Evolutionary conservation across 352 stramenopile species (phyloP).

Genomic region (Globisporangium orthogonon): DNA sequence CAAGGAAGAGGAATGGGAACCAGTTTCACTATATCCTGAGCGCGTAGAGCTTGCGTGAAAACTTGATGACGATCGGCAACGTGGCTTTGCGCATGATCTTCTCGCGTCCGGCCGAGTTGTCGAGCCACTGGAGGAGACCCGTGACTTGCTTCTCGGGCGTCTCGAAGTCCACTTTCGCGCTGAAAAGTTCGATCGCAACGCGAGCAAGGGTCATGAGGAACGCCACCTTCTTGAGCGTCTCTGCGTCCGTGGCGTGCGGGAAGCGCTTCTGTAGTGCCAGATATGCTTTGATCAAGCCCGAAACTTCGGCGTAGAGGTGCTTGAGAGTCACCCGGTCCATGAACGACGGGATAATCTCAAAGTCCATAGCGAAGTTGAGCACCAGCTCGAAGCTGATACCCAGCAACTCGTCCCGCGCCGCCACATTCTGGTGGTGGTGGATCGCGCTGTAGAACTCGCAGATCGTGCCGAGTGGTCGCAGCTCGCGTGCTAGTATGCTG

Average conservation of each 20-base stretch:
- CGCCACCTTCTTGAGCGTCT: slow-evolving; percentile 66
- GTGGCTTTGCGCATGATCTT: slow-evolving; percentile 64
- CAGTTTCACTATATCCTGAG: slow-evolving; percentile 11
- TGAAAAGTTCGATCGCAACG: slow-evolving; percentile 68
- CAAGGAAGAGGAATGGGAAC: not conserved
- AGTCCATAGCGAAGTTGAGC: slow-evolving; percentile 72
- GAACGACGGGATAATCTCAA: slow-evolving; percentile 74
- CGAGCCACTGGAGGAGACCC: slow-evolving; percentile 66
- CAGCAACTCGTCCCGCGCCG: slow-evolving; percentile 39
- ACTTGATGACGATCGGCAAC: slow-evolving; percentile 65
- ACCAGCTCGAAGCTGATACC: slow-evolving; percentile 58
- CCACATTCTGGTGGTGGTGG: slow-evolving; percentile 21
- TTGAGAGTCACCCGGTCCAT: slow-evolving; percentile 77
- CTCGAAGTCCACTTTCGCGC: slow-evolving; percentile 55
- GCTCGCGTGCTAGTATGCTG: slow-evolving; percentile 46
- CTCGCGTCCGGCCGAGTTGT: slow-evolving; percentile 62
- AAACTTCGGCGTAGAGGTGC: slow-evolving; percentile 54
- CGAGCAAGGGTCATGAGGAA: slow-evolving; percentile 61
- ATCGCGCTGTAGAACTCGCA: slow-evolving; percentile 69
- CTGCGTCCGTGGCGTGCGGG: slow-evolving; percentile 37
- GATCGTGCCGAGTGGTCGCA: slow-evolving; percentile 59
- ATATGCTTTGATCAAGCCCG: slow-evolving; percentile 55
- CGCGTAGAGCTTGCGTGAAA: slow-evolving; percentile 63
- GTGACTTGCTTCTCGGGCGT: slow-evolving; percentile 67
- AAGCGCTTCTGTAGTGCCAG: slow-evolving; percentile 50